These are phyloP conservation scores for Mycena crocata DNA, from an alignment of 768 basidiomycete species.

Conservation along the genomic window DNA sequence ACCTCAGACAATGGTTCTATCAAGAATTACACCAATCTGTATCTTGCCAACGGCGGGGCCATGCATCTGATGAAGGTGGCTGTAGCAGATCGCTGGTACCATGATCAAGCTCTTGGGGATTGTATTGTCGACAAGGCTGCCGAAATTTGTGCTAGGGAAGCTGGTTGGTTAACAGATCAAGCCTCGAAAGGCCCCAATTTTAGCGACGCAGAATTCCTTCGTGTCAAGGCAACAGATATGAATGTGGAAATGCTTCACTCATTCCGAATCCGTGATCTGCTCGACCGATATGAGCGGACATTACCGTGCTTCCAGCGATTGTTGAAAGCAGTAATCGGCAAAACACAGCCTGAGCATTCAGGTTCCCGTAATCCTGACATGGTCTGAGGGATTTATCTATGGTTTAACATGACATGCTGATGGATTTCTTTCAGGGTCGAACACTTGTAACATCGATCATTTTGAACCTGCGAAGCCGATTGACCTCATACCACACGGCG, in stretches of 20 bases:
- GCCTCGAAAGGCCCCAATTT: background rate
- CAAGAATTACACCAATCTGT: slow-evolving; percentile 2
- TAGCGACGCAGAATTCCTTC: slow-evolving; percentile 4
- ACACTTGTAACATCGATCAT: slow-evolving; percentile 25
- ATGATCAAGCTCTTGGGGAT: background rate
- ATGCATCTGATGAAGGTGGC: background rate
- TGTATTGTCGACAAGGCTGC: background rate
- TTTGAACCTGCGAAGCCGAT: slow-evolving; percentile 17
- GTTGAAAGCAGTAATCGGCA: background rate
- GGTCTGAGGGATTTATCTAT: background rate
- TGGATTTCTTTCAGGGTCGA: slow-evolving; percentile 18
- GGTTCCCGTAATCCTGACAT: background rate
- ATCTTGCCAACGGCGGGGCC: background rate
- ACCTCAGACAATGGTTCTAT: slow-evolving; percentile 3
- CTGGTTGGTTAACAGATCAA: background rate
- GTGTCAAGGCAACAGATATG: background rate
- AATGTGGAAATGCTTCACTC: background rate
- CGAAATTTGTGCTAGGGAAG: background rate
- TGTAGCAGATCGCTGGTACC: background rate
- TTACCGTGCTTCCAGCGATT: background rate
- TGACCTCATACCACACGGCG: slow-evolving; percentile 19
- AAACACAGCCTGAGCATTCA: background rate
- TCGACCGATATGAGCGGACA: background rate
- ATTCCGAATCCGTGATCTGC: background rate
- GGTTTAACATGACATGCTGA: background rate